Evolutionary conservation across 2,329 filamentous ascomycete genomes (phyloP).

Genomic region (Pyrenophora teres): DNA sequence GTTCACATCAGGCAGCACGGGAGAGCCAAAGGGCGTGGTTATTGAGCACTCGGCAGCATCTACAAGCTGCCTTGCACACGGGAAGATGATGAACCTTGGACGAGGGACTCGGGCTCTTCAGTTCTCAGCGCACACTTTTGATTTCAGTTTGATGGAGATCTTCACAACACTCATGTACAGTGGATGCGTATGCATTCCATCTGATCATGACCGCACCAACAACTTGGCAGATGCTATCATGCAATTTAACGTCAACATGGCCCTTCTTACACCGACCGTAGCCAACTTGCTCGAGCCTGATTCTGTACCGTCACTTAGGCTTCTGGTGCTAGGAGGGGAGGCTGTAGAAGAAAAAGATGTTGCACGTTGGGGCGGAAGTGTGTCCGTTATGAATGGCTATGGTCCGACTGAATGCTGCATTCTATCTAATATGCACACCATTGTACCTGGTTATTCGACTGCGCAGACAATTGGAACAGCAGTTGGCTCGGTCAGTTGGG

Average conservation of each 20-base stretch:
- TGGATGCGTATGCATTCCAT: conserved; percentile 56
- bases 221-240: conserved; percentile 58
- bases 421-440: too few relatives aligned
- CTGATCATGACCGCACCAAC: conserved; percentile 54
- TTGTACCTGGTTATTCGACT: too few relatives aligned
- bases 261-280: conserved; percentile 8
- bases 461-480: too few relatives aligned
- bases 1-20: conserved; percentile 53
- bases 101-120: conserved; percentile 41
- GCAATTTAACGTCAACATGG: conserved; percentile 9
- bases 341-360: neutral
- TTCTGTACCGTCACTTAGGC: neutral
- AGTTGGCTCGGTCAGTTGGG: conserved; percentile 3
- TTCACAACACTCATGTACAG: conserved; percentile 61
- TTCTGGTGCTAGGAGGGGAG: too few relatives aligned
- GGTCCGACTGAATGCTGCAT: conserved; percentile 7
- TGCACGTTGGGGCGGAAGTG: neutral
- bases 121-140: conserved; percentile 62
- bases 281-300: conserved; percentile 3
- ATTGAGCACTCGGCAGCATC: conserved; percentile 46
- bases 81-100: neutral
- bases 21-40: conserved; percentile 54
- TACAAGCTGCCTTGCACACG: neutral
- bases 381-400: neutral
- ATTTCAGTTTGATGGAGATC: conserved; percentile 61